Evolutionary conservation across 106 monocot species (phyloP), one percentile per base, ranked within the genome.

Genomic region (Dioscorea dumetorum): DNA sequence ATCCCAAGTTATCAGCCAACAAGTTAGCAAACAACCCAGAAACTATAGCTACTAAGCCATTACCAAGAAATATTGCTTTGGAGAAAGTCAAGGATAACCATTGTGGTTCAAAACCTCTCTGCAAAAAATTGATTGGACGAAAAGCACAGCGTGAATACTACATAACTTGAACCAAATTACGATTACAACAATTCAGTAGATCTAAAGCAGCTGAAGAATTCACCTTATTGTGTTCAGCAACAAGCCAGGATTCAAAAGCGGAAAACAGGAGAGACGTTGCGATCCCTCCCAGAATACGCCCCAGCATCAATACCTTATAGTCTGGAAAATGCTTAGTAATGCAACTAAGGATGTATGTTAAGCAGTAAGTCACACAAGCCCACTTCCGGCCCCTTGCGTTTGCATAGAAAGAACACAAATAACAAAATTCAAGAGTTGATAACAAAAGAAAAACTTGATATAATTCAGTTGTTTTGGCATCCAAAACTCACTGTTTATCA

Each of bases 171-270:
- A 8, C 41, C 9, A 41, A 41, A 41, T 41, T 41, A 41, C 6
- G 41, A 41, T 8, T 41, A 41, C 6, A 41, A 10, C 41, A 41
- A 41, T 41, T 41, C 41, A 41, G 41, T 10, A 6, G 10, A 41
- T 41, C 41, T 10, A 41, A 41, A 18, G 54, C 19, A 19, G 19
- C 15, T 54, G 19, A 19, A 19, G 19, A 18, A 54, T 19, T 77
- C 67, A 92, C 97, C 88, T 97, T 97, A 64, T 80, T 80, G 76
- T 97, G 97, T 61, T 97, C 97, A 18, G 97, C 97, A 64, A 97
- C 97, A 41, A 97, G 97, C 97, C 97, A 97, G 20, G 97, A 97
- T 67, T 97, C 97, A 66, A 97, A 97, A 58, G 97, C 88, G 1
- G 91, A 97, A 78, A 97, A 92, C 28, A 97, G 80, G 23, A 97